Percentiles rank a stretch among this genome's conserved stretches.
Evolutionary conservation across 805 yeast genomes (phyloP).

Genomic region (Candida easanensis): DNA sequence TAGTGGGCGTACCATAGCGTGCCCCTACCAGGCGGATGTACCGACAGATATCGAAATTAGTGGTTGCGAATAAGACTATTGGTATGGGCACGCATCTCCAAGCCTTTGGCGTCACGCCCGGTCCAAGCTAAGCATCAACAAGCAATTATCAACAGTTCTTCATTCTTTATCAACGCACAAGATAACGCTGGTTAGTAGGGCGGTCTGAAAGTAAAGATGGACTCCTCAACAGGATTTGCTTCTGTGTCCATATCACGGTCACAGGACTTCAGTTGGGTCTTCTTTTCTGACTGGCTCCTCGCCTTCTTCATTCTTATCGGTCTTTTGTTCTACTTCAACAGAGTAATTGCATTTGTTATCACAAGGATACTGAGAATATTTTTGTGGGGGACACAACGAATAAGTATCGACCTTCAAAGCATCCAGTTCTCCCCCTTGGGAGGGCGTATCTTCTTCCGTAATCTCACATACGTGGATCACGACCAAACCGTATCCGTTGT

Average conservation of each 20-base stretch:
- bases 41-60: too few relatives aligned
- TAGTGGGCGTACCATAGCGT: too few relatives aligned
- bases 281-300: constrained; percentile 79
- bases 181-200: neutral
- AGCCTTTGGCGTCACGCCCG: too few relatives aligned
- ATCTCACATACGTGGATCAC: constrained; percentile 67
- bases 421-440: constrained; percentile 75
- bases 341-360: constrained; percentile 61
- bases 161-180: neutral
- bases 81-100: too few relatives aligned
- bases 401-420: constrained; percentile 67
- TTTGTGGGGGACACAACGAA: constrained; percentile 61
- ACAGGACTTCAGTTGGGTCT: constrained; percentile 59
- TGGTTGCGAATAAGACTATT: too few relatives aligned
- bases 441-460: constrained; percentile 78
- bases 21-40: too few relatives aligned
- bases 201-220: constrained; percentile 20
- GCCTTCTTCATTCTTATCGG: constrained; percentile 59
- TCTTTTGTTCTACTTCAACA: constrained; percentile 71
- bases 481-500: constrained; percentile 70
- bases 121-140: too few relatives aligned
- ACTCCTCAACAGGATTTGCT: constrained; percentile 28
- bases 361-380: constrained; percentile 49
- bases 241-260: constrained; percentile 30
- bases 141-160: too few relatives aligned